phyloP scores from a whole-genome alignment of 2,329 filamentous ascomycete species.

The Ceratocystis papillata region DNA sequence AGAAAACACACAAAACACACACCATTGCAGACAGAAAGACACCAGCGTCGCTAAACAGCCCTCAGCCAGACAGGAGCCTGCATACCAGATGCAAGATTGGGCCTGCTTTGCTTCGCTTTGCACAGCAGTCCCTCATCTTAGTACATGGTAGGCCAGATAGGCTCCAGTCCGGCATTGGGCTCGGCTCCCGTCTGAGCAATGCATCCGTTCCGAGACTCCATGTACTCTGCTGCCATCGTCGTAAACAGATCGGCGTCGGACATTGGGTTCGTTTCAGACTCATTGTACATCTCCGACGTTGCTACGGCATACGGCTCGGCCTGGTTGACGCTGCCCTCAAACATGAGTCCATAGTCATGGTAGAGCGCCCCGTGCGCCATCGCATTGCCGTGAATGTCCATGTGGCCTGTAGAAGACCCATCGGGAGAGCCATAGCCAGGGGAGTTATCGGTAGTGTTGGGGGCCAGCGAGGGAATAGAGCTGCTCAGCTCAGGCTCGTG shows the following conservation, averaged over 20 bases:
- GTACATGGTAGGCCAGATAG: conserved; percentile 6
- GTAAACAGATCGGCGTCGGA: conserved; percentile 13
- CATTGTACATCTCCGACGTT: conserved; percentile 9
- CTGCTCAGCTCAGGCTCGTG: conserved; percentile 20
- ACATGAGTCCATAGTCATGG: conserved; percentile 18
- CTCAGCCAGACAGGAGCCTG: not conserved
- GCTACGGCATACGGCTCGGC: conserved; percentile 16
- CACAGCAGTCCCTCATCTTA: not conserved
- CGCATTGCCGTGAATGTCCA: conserved; percentile 6
- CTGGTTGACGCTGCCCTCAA: conserved; percentile 13
- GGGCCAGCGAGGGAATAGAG: conserved; percentile 19
- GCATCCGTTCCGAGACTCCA: conserved; percentile 15
- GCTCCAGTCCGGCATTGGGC: conserved; percentile 26
- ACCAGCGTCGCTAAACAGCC: not conserved
- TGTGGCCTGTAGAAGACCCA: conserved; percentile 3
- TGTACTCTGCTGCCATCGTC: conserved; percentile 11
- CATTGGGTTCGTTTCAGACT: conserved; percentile 10
- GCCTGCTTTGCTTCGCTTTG: not conserved
- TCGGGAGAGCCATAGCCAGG: conserved; percentile 21
- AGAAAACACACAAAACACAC: no score
- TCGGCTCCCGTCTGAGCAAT: conserved; percentile 9
- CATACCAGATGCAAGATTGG: conserved; percentile 4
- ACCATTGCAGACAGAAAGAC: conserved; percentile 6
- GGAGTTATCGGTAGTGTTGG: conserved; percentile 17
- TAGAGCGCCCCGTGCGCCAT: conserved; percentile 10